phyloP scores from a whole-genome alignment of 495 filamentous ascomycete genomes.

The Daldinia decipiens region DNA sequence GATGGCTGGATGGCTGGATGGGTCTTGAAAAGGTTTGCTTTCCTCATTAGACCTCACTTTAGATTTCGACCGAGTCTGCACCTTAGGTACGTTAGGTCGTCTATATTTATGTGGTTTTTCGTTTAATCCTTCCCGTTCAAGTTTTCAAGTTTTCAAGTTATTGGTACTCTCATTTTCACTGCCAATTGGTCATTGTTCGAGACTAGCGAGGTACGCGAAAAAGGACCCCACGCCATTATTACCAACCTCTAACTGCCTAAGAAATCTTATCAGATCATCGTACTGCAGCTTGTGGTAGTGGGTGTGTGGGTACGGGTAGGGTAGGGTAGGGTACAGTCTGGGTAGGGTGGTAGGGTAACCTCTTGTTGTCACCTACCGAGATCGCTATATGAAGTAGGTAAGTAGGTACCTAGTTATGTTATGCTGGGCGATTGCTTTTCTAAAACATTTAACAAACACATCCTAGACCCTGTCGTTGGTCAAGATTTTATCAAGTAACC shows the following conservation, averaged over 20 bases:
- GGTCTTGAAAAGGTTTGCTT: conserved; percentile 18
- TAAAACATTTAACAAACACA: conserved; percentile 9
- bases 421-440: not conserved
- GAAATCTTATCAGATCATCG: conserved; percentile 38
- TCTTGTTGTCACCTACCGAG: conserved; percentile 18
- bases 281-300: conserved; percentile 5
- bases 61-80: conserved; percentile 18
- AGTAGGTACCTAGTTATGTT: too few relatives aligned
- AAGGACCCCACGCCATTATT: not conserved
- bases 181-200: conserved; percentile 23
- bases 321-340: not conserved
- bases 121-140: conserved; percentile 32
- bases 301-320: conserved; percentile 8
- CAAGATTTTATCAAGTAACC: conserved; percentile 12
- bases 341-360: not conserved
- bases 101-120: conserved; percentile 4
- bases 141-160: conserved; percentile 41
- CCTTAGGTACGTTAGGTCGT: not conserved
- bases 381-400: conserved; percentile 13
- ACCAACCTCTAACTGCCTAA: conserved; percentile 5
- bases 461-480: conserved; percentile 10
- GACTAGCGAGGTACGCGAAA: conserved; percentile 10
- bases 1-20: not conserved
- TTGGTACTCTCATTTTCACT: conserved; percentile 7
- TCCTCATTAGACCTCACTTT: not conserved